These are phyloP conservation scores for Friedmanniomyces simplex DNA, from an alignment of 495 filamentous ascomycete genomes.

Conservation along the genomic window DNA sequence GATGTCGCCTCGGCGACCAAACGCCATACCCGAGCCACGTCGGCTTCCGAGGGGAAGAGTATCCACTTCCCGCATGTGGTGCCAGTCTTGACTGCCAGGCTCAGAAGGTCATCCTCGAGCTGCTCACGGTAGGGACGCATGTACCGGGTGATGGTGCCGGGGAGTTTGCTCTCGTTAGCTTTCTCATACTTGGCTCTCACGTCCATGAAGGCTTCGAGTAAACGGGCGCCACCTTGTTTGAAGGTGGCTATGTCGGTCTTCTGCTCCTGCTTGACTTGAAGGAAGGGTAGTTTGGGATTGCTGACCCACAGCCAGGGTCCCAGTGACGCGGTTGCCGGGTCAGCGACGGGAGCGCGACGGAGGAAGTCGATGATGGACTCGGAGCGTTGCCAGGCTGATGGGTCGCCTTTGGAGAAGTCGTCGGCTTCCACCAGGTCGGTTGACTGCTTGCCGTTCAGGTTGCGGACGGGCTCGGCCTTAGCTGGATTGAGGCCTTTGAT, in stretches of 20 bases:
- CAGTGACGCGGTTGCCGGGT: conserved; percentile 37
- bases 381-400: conserved; percentile 43
- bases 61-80: conserved; percentile 74
- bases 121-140: conserved; percentile 40
- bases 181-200: conserved; percentile 33
- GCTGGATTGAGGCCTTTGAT: not conserved
- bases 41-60: conserved; percentile 50
- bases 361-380: conserved; percentile 57
- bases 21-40: conserved; percentile 56
- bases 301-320: conserved; percentile 59
- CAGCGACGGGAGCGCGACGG: conserved; percentile 41
- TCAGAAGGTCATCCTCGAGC: conserved; percentile 44
- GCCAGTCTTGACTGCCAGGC: conserved; percentile 44
- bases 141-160: conserved; percentile 38
- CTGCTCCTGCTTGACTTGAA: not conserved
- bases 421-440: not conserved
- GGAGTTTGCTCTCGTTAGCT: conserved; percentile 31
- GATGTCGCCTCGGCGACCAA: conserved; percentile 52
- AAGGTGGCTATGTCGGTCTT: conserved; percentile 33
- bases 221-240: conserved; percentile 33
- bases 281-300: conserved; percentile 35
- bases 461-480: not conserved
- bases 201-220: conserved; percentile 37
- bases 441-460: not conserved
- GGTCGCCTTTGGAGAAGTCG: conserved; percentile 38